These are phyloP conservation scores for Kurtzmaniella fragi DNA, from an alignment of 805 yeast genomes.

Conservation along the genomic window DNA sequence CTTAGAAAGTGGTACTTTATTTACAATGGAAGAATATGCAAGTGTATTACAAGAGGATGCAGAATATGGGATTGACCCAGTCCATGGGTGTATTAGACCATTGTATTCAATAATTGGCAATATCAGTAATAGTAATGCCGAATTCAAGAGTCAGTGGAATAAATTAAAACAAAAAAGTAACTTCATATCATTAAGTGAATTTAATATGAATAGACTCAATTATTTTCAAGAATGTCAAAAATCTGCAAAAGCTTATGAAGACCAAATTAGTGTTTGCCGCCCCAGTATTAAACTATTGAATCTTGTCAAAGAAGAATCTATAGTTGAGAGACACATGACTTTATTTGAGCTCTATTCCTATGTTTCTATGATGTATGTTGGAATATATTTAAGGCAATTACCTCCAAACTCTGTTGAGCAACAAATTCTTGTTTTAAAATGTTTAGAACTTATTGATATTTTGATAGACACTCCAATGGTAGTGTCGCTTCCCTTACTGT, in stretches of 20 bases:
- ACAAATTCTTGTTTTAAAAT: constrained; percentile 7
- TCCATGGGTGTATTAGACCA: constrained; percentile 18
- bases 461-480: constrained; percentile 12
- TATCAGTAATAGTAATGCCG: constrained; percentile 5
- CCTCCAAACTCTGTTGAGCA: constrained; percentile 11
- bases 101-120: constrained; percentile 14
- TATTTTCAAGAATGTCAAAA: constrained; percentile 3
- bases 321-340: constrained; percentile 7
- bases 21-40: constrained; percentile 10
- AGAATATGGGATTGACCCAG: constrained; percentile 20
- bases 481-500: constrained; percentile 13
- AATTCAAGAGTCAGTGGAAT: constrained; percentile 1
- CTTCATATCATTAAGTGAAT: background rate
- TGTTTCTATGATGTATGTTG: constrained; percentile 11
- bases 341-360: constrained; percentile 11
- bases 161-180: background rate
- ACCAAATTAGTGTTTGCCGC: constrained; percentile 3
- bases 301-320: constrained; percentile 6
- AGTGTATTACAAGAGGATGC: constrained; percentile 6
- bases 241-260: background rate
- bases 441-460: constrained; percentile 9
- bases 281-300: constrained; percentile 10
- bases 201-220: constrained; percentile 6
- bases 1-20: constrained; percentile 11
- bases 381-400: constrained; percentile 10